These are phyloP conservation scores for Pleurotus citrinopileatus DNA, from an alignment of 768 basidiomycete genomes.

Conservation along the genomic window DNA sequence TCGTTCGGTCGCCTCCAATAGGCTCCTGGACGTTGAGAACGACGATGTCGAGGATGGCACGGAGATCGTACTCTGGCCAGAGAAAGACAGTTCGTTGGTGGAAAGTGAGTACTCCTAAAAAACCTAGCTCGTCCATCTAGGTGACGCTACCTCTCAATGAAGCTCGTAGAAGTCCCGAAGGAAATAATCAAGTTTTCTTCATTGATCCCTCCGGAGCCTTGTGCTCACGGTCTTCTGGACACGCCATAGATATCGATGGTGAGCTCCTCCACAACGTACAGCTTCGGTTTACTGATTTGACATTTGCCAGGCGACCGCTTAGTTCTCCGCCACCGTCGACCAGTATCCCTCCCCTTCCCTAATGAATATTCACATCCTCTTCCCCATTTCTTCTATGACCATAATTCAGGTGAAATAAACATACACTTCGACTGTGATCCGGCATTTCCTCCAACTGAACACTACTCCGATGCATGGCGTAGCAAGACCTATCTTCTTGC, in stretches of 20 bases:
- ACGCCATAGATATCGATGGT: slow-evolving; percentile 82
- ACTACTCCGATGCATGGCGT: slow-evolving; percentile 48
- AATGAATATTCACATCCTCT: slow-evolving; percentile 75
- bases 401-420: slow-evolving; percentile 53
- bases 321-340: slow-evolving; percentile 75
- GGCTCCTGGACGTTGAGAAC: slow-evolving; percentile 54
- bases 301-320: slow-evolving; percentile 52
- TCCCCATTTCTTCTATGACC: slow-evolving; percentile 63
- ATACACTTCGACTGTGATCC: slow-evolving; percentile 65
- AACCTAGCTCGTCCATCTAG: neutral
- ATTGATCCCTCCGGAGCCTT: slow-evolving; percentile 74
- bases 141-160: neutral
- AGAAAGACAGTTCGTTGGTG: slow-evolving; percentile 74
- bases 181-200: slow-evolving; percentile 87
- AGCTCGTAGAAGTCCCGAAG: slow-evolving; percentile 62
- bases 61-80: slow-evolving; percentile 63
- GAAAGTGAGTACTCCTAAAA: slow-evolving; percentile 50
- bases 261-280: slow-evolving; percentile 12
- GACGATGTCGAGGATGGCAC: slow-evolving; percentile 59
- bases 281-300: neutral
- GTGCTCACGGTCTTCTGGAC: slow-evolving; percentile 76
- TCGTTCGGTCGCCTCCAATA: slow-evolving; percentile 48
- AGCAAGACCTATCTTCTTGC: slow-evolving; percentile 59
- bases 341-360: slow-evolving; percentile 73
- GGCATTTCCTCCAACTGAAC: slow-evolving; percentile 42